Percentiles rank a stretch among this genome's conserved stretches.
These are phyloP conservation scores for Aspergillus fructus DNA, from an alignment of 2,329 filamentous ascomycete species.

Conservation along the genomic window DNA sequence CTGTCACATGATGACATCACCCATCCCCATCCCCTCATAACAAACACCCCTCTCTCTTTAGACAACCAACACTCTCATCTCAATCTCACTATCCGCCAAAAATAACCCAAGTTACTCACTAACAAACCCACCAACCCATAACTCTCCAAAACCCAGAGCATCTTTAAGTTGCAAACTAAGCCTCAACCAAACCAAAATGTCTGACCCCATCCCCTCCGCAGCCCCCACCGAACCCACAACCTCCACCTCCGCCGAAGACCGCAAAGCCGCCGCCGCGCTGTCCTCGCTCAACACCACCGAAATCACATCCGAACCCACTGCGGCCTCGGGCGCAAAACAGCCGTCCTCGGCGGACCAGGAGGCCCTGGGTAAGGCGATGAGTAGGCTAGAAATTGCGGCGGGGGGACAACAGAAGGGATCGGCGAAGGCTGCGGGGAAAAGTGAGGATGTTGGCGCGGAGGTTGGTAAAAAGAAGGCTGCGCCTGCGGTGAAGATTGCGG, in stretches of 20 bases:
- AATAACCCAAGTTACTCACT: background rate
- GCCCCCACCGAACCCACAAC: constrained; percentile 26
- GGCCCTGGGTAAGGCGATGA: constrained; percentile 51
- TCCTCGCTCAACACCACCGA: constrained; percentile 46
- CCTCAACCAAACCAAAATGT: constrained; percentile 31
- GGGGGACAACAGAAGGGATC: constrained; percentile 22
- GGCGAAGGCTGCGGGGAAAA: constrained; percentile 26
- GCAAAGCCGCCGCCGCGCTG: constrained; percentile 51
- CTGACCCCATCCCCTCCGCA: constrained; percentile 44
- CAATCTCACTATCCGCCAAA: background rate
- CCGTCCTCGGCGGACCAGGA: constrained; percentile 45
- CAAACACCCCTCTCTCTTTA: background rate
- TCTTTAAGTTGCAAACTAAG: background rate
- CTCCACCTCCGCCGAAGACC: constrained; percentile 46
- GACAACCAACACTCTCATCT: background rate
- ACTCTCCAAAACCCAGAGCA: background rate
- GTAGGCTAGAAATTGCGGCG: constrained; percentile 46
- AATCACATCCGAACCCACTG: constrained; percentile 34
- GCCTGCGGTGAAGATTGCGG: constrained; percentile 41
- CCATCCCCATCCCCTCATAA: background rate
- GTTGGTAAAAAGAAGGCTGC: constrained; percentile 38
- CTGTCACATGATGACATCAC: background rate
- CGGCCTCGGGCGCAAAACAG: constrained; percentile 16
- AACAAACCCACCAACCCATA: background rate
- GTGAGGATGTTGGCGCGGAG: constrained; percentile 28